Percentiles rank a stretch among this genome's conserved stretches.
These are phyloP conservation scores for Suhomyces wounanorum DNA, from an alignment of 1,139 yeast species.

Conservation along the genomic window DNA sequence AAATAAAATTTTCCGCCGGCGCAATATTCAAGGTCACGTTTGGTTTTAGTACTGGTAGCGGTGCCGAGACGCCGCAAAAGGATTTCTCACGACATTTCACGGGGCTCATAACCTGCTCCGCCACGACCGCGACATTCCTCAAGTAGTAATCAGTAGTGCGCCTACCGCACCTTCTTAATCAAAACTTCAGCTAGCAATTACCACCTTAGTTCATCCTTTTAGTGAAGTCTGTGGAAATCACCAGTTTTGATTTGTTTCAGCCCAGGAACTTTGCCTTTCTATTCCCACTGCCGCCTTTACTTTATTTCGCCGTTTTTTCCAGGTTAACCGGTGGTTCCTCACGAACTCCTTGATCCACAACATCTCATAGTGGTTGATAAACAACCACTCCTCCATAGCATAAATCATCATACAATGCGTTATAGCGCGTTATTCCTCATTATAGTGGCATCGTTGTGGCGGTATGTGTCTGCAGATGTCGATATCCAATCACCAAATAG, in stretches of 20 bases:
- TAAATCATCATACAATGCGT: constrained; percentile 2
- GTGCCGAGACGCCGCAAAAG: background rate
- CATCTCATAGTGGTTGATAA: background rate
- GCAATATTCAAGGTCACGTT: background rate
- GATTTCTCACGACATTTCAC: background rate
- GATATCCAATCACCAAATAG: constrained; percentile 51
- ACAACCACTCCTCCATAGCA: background rate
- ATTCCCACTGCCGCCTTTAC: background rate
- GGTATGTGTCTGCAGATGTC: constrained; percentile 53
- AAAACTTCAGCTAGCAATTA: constrained; percentile 2
- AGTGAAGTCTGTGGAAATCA: background rate
- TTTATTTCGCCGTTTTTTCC: background rate
- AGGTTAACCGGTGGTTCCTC: background rate
- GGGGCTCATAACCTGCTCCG: constrained; percentile 5
- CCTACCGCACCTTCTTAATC: constrained; percentile 1
- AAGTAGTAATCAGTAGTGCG: constrained; percentile 7
- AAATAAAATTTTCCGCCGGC: too few species aligned
- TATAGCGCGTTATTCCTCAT: constrained; percentile 6
- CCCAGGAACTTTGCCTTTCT: background rate
- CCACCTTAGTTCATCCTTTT: background rate
- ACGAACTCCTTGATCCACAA: background rate
- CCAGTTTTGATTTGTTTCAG: background rate
- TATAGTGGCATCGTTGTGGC: constrained; percentile 8
- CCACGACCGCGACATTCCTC: constrained; percentile 5
- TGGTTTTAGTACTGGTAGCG: background rate